Conservation (phyloP, 208 protist genomes). For the Leishmania braziliensis region DNA sequence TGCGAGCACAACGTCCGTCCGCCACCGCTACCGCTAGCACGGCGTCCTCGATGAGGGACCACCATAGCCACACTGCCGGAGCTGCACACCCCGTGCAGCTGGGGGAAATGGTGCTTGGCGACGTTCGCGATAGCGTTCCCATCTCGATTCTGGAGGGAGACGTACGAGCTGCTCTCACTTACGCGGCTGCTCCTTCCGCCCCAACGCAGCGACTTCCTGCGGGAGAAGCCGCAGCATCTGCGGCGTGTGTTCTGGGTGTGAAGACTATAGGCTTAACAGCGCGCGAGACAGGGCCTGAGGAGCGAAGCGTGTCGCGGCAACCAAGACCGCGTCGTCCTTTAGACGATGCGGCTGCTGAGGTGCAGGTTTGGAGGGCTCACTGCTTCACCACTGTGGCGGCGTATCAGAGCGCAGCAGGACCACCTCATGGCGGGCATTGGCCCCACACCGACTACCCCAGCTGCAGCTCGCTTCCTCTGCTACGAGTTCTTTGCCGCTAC, state of each 20-base stretch:
- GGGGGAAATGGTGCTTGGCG: slow-evolving; percentile 23
- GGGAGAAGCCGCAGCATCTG: neutral
- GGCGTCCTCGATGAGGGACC: neutral
- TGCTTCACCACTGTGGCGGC: slow-evolving; percentile 10
- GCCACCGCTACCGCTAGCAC: neutral
- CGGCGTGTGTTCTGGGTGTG: neutral
- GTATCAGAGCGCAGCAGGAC: neutral
- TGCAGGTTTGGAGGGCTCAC: slow-evolving; percentile 22
- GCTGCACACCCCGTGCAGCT: neutral
- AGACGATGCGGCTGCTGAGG: neutral
- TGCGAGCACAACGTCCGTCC: slow-evolving; percentile 1
- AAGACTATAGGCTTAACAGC: neutral
- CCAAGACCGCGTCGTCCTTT: neutral
- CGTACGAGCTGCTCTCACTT: neutral
- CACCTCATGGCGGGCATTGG: neutral
- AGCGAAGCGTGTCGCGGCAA: neutral
- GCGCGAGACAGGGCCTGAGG: neutral
- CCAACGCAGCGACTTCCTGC: slow-evolving; percentile 4
- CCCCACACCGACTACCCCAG: neutral
- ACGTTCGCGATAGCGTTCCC: slow-evolving; percentile 10
- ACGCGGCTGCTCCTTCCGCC: neutral
- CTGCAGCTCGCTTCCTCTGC: slow-evolving; percentile 3
- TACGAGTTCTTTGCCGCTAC: slow-evolving; percentile 25
- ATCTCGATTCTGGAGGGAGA: neutral
- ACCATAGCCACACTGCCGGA: neutral